phyloP scores from a whole-genome alignment of 352 stramenopile species.

The Pythium dissimile region DNA sequence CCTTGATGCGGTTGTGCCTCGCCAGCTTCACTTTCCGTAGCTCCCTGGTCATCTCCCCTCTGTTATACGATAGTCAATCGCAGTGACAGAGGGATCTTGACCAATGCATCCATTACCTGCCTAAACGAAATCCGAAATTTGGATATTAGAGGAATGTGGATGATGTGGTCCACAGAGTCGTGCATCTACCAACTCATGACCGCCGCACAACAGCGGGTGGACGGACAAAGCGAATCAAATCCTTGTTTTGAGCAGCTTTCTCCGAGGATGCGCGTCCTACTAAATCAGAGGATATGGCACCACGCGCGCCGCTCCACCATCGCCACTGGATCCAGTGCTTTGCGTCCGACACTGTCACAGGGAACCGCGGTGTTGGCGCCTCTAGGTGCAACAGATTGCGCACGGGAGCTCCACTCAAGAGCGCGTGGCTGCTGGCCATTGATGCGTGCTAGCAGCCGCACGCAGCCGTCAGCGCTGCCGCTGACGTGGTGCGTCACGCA shows the following conservation, averaged over 20 bases:
- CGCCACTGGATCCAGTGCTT: background rate
- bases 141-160: background rate
- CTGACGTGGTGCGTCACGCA: background rate
- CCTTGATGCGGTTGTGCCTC: background rate
- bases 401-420: slow-evolving; percentile 7
- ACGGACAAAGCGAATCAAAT: slow-evolving; percentile 5
- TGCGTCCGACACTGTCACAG: too few species aligned
- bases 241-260: background rate
- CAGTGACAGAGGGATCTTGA: background rate
- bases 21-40: slow-evolving; percentile 9
- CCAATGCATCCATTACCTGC: background rate
- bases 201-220: slow-evolving; percentile 7
- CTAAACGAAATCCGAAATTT: background rate
- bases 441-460: background rate
- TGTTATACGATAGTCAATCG: background rate
- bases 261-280: slow-evolving; percentile 16
- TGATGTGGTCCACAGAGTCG: slow-evolving; percentile 2
- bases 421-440: background rate
- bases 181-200: background rate
- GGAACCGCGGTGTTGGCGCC: background rate
- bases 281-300: slow-evolving; percentile 26
- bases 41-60: background rate
- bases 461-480: background rate
- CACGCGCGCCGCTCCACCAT: slow-evolving; percentile 3
- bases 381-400: background rate